Evolutionary conservation across 2,329 filamentous ascomycete genomes (phyloP), one percentile per base, ranked within the genome.

Genomic region (Alternaria ventricosa): DNA sequence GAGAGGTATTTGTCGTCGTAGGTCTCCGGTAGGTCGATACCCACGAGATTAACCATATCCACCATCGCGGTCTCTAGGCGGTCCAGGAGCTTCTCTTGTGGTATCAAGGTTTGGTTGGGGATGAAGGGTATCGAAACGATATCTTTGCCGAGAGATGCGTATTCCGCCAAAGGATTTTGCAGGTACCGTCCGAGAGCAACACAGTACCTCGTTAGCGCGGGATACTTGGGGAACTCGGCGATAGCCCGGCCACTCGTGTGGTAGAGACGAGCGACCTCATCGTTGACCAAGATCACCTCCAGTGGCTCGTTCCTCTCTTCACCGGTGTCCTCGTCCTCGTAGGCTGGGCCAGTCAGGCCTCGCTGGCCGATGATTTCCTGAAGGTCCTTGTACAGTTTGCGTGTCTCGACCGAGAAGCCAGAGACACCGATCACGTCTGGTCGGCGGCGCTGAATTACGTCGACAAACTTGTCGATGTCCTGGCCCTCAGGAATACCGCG

Each of bases 11-110:
- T 78, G 78, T 97, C 93, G 45, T 86, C 86, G 60, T 97, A 90
- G 13, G 94, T 94, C 69, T 97, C 94, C 73, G 97, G 97, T 75
- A 99, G 91, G 73, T 98, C 93, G 41, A 99, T 93, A 75, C 96
- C 96, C 49, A 94, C 94, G 46, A 99, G 88, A 78, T 99, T 99
- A 71, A 99, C 96, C 87, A 97, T 97, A 78, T 99, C 96, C 11
- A 99, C 95, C 89, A 99, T 92, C 47, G 95, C 93, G n/a, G 92
- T 96, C 75, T 99, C 96, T 15, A 99, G 86, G 64, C 93, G 89
- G 78, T 92, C 94, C 66, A 90, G 84, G 43, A 99, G 86, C 82
- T 97, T 94, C 41, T 98, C 95, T 64, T 94, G 88, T 0, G 94
- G 91, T 13, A 99, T 86, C 28, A 97, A 87, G 65, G 94, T 91